Conservation (phyloP, 2,329 filamentous ascomycete genomes). For the Sporothrix humicola region DNA sequence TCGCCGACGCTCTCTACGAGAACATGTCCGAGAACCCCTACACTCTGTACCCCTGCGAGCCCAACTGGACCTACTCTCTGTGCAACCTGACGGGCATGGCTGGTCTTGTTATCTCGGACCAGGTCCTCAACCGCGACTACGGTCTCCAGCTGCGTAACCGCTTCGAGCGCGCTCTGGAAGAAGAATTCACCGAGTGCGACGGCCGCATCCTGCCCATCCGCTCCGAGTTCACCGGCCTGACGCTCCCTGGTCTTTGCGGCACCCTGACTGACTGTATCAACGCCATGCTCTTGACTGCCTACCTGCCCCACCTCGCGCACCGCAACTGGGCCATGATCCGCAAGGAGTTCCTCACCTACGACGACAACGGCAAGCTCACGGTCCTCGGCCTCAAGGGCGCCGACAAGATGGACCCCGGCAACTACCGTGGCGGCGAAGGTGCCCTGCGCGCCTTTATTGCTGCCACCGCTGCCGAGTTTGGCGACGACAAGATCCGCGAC, state of each 20-base stretch:
- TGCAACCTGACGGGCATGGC: conserved; percentile 14
- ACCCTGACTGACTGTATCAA: background rate
- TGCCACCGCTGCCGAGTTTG: background rate
- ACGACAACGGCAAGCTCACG: background rate
- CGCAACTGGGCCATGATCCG: conserved; percentile 12
- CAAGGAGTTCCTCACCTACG: background rate
- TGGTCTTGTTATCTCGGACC: background rate
- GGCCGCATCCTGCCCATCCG: conserved; percentile 18
- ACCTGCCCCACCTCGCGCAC: background rate
- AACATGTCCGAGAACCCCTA: background rate
- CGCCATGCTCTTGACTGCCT: background rate
- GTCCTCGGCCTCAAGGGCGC: background rate
- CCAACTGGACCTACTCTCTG: conserved; percentile 15
- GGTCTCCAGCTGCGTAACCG: background rate
- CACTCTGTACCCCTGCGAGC: conserved; percentile 16
- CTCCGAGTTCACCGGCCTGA: background rate
- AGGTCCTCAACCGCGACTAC: background rate
- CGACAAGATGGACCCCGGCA: conserved; percentile 13
- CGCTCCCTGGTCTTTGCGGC: background rate
- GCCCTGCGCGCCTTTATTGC: background rate
- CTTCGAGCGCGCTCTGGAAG: background rate
- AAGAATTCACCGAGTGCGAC: background rate
- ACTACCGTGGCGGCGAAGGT: background rate
- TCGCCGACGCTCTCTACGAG: background rate
- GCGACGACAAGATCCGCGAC: background rate